phyloP scores from a whole-genome alignment of 257 asterid genomes.

The Lithospermum erythrorhizon region DNA sequence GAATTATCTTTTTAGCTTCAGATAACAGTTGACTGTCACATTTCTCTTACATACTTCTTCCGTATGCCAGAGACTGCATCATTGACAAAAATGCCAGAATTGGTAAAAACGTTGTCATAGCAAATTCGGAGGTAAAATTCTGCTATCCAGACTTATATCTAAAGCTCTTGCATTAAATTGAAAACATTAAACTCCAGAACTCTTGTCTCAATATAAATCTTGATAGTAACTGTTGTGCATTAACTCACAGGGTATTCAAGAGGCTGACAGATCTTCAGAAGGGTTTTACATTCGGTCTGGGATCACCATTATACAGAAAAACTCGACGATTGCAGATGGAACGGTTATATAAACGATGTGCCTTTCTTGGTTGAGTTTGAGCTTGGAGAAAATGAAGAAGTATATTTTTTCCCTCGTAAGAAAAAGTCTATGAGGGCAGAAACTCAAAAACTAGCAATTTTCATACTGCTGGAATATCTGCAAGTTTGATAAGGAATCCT shows the following conservation, averaged over 20 bases:
- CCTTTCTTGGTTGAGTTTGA: constrained; percentile 9
- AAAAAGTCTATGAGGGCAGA: not conserved
- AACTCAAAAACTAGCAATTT: not conserved
- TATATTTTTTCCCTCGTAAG: not conserved
- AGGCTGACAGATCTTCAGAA: constrained; percentile 88
- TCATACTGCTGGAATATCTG: too few relatives aligned
- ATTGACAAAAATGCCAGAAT: constrained; percentile 92
- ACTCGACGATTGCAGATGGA: constrained; percentile 76
- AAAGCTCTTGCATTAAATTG: not conserved
- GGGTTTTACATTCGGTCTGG: constrained; percentile 93
- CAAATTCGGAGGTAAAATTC: constrained; percentile 67
- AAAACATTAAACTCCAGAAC: not conserved
- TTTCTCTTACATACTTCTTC: not conserved
- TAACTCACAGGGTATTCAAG: constrained; percentile 74
- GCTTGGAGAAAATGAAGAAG: not conserved
- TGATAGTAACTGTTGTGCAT: constrained; percentile 12
- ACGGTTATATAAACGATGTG: constrained; percentile 41
- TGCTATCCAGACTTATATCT: not conserved
- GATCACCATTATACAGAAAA: constrained; percentile 55
- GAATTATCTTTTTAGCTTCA: constrained; percentile 2
- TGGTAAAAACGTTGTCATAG: constrained; percentile 75
- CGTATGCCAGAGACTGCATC: constrained; percentile 61
- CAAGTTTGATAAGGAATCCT: not conserved
- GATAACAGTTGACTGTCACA: not conserved
- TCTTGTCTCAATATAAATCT: not conserved